Evolutionary conservation across 306 rosid genomes (phyloP).

Genomic region (Trifolium repens): DNA sequence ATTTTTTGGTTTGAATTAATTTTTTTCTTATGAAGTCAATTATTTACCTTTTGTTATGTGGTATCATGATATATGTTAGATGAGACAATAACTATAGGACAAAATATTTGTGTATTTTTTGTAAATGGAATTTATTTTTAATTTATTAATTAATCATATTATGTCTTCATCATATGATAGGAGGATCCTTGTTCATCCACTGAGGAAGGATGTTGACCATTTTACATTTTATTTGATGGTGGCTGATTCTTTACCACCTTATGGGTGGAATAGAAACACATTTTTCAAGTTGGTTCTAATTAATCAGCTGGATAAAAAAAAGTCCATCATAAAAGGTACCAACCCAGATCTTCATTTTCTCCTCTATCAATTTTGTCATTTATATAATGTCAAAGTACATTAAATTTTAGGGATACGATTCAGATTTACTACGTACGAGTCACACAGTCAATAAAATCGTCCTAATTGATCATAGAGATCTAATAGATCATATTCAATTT

Average conservation of each 20-base stretch:
- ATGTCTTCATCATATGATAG: constrained; percentile 35
- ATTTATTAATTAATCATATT: background rate
- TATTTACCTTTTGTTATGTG: background rate
- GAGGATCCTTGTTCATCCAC: constrained; percentile 45
- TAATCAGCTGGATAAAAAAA: constrained; percentile 37
- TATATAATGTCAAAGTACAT: background rate
- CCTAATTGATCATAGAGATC: background rate
- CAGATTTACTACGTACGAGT: too few species aligned
- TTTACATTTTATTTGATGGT: constrained; percentile 46
- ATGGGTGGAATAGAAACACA: constrained; percentile 51
- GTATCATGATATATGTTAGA: constrained; percentile 4
- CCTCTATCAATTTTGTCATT: background rate
- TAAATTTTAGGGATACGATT: background rate
- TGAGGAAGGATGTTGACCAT: constrained; percentile 43
- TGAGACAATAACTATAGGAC: constrained; percentile 10
- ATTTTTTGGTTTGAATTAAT: background rate
- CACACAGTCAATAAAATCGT: too few species aligned
- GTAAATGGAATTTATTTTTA: background rate
- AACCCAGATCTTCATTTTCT: background rate
- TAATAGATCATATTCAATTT: background rate
- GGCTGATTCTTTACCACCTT: constrained; percentile 45
- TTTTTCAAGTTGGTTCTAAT: constrained; percentile 46
- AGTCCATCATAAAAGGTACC: constrained; percentile 42
- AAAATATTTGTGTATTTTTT: background rate
- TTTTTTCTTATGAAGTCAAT: background rate